Conservation (phyloP, 306 rosid species). For the Pterocarpus santalinus region DNA sequence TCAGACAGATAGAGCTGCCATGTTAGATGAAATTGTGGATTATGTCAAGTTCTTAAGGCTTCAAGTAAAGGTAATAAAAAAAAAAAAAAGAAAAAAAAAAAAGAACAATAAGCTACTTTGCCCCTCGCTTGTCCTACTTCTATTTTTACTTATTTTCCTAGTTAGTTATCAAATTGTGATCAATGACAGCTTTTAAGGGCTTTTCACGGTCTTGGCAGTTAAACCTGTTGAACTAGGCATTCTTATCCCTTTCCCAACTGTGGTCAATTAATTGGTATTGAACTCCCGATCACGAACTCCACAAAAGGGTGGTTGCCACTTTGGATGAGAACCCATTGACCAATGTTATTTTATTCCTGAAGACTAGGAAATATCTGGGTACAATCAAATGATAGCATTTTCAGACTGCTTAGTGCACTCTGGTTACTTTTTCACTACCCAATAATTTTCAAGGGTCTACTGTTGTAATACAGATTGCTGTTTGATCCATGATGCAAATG, state of each 20-base stretch:
- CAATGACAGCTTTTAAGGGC: constrained; percentile 10
- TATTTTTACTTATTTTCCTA: constrained; percentile 2
- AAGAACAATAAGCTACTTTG: constrained; percentile 15
- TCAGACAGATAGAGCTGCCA: constrained; percentile 98
- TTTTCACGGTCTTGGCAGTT: not conserved
- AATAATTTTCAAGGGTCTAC: constrained; percentile 2
- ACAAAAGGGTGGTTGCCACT: constrained; percentile 38
- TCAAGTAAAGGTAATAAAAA: constrained; percentile 85
- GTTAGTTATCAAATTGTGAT: constrained; percentile 1
- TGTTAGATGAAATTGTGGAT: constrained; percentile 98
- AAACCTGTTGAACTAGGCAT: constrained; percentile 18
- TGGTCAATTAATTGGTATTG: constrained; percentile 37
- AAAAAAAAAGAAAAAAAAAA: too few relatives aligned
- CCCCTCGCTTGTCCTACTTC: constrained; percentile 22
- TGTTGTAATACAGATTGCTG: constrained; percentile 15
- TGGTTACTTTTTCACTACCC: constrained; percentile 1
- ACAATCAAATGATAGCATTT: constrained; percentile 24
- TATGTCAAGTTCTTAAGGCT: constrained; percentile 97
- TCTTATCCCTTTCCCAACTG: constrained; percentile 9
- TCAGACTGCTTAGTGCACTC: not conserved
- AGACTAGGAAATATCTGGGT: constrained; percentile 14
- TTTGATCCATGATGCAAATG: constrained; percentile 18
- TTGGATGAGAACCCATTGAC: constrained; percentile 28
- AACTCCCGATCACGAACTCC: constrained; percentile 29
- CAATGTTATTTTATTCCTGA: not conserved